phyloP scores from a whole-genome alignment of 1,284 basidiomycete species.

The Malassezia sp. region DNA sequence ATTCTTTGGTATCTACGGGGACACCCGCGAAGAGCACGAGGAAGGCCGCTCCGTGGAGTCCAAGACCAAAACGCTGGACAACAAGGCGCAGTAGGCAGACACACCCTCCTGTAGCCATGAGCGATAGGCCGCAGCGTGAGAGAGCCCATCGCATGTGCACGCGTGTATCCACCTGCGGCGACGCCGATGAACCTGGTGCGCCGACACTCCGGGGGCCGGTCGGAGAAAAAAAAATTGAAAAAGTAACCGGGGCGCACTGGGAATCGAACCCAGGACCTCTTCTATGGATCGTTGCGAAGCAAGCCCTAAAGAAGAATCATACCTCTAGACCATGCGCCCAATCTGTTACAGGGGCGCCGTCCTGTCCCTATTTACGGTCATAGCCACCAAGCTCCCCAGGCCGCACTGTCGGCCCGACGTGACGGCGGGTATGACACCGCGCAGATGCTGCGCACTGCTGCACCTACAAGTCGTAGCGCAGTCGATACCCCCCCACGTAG shows the following conservation, averaged over 20 bases:
- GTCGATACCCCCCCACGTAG: slow-evolving; percentile 32
- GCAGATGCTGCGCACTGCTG: not conserved
- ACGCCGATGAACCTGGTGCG: too few species aligned
- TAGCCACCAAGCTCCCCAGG: too few species aligned
- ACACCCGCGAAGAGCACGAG: slow-evolving; percentile 40
- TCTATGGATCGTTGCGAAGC: slow-evolving; percentile 9
- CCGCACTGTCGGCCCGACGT: too few species aligned
- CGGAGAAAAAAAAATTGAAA: slow-evolving; percentile 1
- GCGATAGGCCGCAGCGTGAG: too few species aligned
- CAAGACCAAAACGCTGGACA: not conserved
- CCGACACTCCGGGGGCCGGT: too few species aligned
- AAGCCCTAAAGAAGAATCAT: slow-evolving; percentile 24
- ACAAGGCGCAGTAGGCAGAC: too few species aligned
- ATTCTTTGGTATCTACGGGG: slow-evolving; percentile 24
- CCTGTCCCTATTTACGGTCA: not conserved
- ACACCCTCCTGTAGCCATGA: too few species aligned
- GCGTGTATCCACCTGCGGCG: too few species aligned
- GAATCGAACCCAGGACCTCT: slow-evolving; percentile 25
- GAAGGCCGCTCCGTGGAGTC: too few species aligned
- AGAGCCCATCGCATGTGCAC: too few species aligned
- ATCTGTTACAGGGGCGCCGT: not conserved
- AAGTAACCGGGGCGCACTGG: slow-evolving; percentile 17
- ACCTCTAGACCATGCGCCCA: slow-evolving; percentile 24
- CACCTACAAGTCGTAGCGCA: slow-evolving; percentile 30
- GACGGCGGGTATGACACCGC: too few species aligned